A percentile compares a stretch with the other conserved stretches of the same genome.
Evolutionary conservation across 768 basidiomycete genomes (phyloP).

Genomic region (Tephrocybe rancida): DNA sequence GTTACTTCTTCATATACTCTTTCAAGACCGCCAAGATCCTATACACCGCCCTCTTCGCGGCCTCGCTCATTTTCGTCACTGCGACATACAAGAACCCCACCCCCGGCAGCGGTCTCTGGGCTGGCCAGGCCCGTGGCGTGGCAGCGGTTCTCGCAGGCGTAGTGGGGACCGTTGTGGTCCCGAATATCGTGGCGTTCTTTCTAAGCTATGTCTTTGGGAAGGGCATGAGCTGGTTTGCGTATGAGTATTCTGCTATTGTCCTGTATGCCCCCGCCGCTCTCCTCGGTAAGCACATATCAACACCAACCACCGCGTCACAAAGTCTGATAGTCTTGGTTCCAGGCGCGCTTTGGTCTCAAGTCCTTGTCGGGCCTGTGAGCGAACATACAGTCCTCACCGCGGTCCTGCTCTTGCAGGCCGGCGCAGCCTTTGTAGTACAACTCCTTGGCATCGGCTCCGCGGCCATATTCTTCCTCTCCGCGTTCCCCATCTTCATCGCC

Average conservation of each 20-base stretch:
- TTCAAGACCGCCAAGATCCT: slow-evolving; percentile 69
- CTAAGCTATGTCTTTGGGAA: slow-evolving; percentile 65
- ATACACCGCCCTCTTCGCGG: slow-evolving; percentile 54
- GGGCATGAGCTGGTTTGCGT: slow-evolving; percentile 86
- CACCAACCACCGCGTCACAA: neutral
- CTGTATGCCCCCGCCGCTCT: slow-evolving; percentile 79
- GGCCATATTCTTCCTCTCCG: slow-evolving; percentile 69
- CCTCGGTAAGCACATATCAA: slow-evolving; percentile 51
- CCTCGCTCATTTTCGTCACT: slow-evolving; percentile 46
- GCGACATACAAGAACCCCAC: slow-evolving; percentile 36
- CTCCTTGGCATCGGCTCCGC: slow-evolving; percentile 73
- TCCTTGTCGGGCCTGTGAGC: slow-evolving; percentile 48
- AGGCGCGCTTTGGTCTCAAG: slow-evolving; percentile 70
- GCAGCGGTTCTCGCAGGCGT: slow-evolving; percentile 53
- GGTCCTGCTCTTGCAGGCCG: slow-evolving; percentile 60
- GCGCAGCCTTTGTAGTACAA: slow-evolving; percentile 62
- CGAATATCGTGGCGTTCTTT: slow-evolving; percentile 72
- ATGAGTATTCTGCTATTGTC: slow-evolving; percentile 62
- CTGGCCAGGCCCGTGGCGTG: slow-evolving; percentile 43
- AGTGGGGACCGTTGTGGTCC: slow-evolving; percentile 58
- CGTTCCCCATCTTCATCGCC: slow-evolving; percentile 55
- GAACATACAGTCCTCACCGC: slow-evolving; percentile 69
- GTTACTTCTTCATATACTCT: slow-evolving; percentile 72
- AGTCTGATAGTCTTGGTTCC: neutral
- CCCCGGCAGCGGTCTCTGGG: slow-evolving; percentile 35